Conservation (phyloP, 306 rosid species). For the Argentina anserina region DNA sequence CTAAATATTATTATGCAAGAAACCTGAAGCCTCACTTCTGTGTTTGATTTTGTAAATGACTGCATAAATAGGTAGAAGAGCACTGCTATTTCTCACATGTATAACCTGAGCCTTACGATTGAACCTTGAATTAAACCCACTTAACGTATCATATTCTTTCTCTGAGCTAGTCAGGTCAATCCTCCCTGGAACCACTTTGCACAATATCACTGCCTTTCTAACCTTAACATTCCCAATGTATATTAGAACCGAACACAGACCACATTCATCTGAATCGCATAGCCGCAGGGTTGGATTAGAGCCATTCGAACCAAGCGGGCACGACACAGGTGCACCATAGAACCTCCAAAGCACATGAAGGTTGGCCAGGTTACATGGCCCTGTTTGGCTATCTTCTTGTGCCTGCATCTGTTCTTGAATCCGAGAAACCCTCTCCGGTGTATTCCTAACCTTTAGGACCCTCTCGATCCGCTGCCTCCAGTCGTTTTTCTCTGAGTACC, state of each 20-base stretch:
- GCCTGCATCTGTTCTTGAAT: not conserved
- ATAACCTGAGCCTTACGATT: not conserved
- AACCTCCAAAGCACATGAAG: not conserved
- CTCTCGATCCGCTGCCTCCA: not conserved
- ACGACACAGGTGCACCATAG: not conserved
- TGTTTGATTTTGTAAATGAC: not conserved
- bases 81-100: not conserved
- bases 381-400: not conserved
- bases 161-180: not conserved
- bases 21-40: not conserved
- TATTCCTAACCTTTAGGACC: not conserved
- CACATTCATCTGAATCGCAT: not conserved
- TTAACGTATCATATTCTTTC: not conserved
- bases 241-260: not conserved
- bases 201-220: not conserved
- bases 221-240: not conserved
- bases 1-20: too few species aligned
- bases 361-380: not conserved
- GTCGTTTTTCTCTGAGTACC: not conserved
- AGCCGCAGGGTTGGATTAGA: not conserved
- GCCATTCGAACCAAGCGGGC: not conserved
- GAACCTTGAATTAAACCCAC: not conserved
- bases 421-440: not conserved
- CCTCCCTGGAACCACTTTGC: constrained; percentile 1
- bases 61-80: too few species aligned